phyloP scores from a whole-genome alignment of 345 rosid species.

The Sisymbrium altissimum region DNA sequence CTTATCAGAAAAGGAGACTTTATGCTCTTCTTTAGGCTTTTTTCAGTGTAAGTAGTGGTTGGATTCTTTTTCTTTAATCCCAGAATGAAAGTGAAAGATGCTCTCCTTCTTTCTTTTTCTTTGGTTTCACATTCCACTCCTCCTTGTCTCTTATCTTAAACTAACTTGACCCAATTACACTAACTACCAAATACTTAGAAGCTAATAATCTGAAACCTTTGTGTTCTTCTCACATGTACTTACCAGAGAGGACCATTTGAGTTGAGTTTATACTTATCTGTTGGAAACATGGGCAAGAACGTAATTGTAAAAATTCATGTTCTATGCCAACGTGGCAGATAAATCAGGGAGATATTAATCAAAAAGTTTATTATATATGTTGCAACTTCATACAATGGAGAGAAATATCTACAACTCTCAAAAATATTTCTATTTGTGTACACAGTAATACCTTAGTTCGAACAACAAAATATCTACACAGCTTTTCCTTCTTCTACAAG shows the following conservation, averaged over 20 bases:
- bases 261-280: neutral
- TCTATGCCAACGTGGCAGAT: slow-evolving; percentile 4
- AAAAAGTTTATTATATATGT: slow-evolving; percentile 25
- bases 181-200: neutral
- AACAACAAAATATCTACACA: slow-evolving; percentile 22
- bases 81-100: slow-evolving; percentile 32
- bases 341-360: slow-evolving; percentile 17
- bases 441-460: slow-evolving; percentile 13
- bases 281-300: slow-evolving; percentile 10
- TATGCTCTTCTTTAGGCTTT: slow-evolving; percentile 20
- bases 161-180: neutral
- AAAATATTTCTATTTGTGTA: slow-evolving; percentile 9
- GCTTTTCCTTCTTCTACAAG: slow-evolving; percentile 19
- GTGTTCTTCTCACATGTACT: neutral
- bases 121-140: neutral
- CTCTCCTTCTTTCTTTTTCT: slow-evolving; percentile 12
- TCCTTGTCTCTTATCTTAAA: slow-evolving; percentile 8
- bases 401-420: slow-evolving; percentile 23
- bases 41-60: slow-evolving; percentile 25
- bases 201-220: neutral
- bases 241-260: neutral
- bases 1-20: slow-evolving; percentile 7
- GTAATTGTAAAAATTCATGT: slow-evolving; percentile 9
- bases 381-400: slow-evolving; percentile 28
- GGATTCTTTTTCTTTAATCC: slow-evolving; percentile 23